Conservation (phyloP, 108 stramenopile genomes). For the Cylindrotheca fusiformis region DNA sequence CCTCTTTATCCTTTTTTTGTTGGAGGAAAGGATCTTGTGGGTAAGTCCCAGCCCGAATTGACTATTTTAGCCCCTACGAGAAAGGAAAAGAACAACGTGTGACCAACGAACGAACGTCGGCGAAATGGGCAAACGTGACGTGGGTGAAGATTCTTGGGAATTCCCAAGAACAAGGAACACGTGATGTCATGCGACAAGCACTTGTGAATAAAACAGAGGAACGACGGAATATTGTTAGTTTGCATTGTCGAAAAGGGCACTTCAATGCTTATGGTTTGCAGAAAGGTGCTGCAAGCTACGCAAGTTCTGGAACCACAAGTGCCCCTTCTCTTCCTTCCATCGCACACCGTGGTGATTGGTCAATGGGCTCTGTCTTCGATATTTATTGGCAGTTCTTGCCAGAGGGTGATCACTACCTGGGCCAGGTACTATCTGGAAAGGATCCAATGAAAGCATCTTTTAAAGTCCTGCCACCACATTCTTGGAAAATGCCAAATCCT, state of each 20-base stretch:
- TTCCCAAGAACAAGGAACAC: no score
- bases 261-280: slow-evolving; percentile 35
- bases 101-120: no score
- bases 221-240: not conserved
- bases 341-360: slow-evolving; percentile 41
- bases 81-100: no score
- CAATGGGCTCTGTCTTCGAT: slow-evolving; percentile 35
- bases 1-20: no score
- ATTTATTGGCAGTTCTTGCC: slow-evolving; percentile 39
- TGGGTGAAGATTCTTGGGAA: no score
- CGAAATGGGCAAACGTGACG: no score
- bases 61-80: no score
- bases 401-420: slow-evolving; percentile 41
- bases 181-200: no score
- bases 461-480: slow-evolving; percentile 32
- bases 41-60: no score
- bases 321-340: slow-evolving; percentile 39
- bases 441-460: slow-evolving; percentile 28
- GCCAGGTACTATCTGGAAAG: slow-evolving; percentile 26
- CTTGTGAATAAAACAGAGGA: slow-evolving; percentile 1
- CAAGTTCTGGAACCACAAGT: slow-evolving; percentile 32
- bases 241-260: slow-evolving; percentile 5
- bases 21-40: no score
- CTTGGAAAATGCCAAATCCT: slow-evolving; percentile 11
- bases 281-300: slow-evolving; percentile 37